These are phyloP conservation scores for Arthroderma sp. DNA, from an alignment of 2,329 filamentous ascomycete genomes.

Conservation along the genomic window DNA sequence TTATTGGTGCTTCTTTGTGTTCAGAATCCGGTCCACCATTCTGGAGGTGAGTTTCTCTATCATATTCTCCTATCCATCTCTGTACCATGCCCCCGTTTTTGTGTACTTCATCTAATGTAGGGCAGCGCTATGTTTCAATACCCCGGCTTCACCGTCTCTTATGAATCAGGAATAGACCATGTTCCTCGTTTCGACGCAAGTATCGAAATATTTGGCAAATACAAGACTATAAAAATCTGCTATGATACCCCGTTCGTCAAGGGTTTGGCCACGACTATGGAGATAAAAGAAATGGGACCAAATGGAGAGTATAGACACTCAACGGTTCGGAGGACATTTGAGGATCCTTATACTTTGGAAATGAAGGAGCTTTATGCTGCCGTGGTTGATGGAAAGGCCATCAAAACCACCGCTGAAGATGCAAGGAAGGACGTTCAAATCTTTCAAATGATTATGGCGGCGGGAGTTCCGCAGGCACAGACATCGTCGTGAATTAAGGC, in stretches of 20 bases:
- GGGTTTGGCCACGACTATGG: slow-evolving; percentile 41
- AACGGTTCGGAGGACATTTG: slow-evolving; percentile 33
- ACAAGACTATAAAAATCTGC: slow-evolving; percentile 41
- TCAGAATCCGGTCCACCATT: slow-evolving; percentile 18
- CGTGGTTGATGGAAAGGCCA: slow-evolving; percentile 24
- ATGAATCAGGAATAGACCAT: slow-evolving; percentile 42
- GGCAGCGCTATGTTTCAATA: slow-evolving; percentile 23
- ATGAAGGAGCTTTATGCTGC: slow-evolving; percentile 28
- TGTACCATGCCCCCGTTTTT: background rate
- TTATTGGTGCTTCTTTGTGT: slow-evolving; percentile 27
- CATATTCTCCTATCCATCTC: slow-evolving; percentile 8
- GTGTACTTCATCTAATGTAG: slow-evolving; percentile 11
- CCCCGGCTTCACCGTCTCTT: slow-evolving; percentile 38
- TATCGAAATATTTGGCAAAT: slow-evolving; percentile 35
- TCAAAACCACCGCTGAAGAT: slow-evolving; percentile 32
- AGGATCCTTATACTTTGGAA: slow-evolving; percentile 35
- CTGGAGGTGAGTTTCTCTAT: slow-evolving; percentile 15
- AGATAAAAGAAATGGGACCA: slow-evolving; percentile 30
- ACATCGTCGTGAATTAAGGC: too few relatives aligned
- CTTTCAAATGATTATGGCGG: slow-evolving; percentile 27
- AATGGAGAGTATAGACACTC: slow-evolving; percentile 28
- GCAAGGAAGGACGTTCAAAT: slow-evolving; percentile 29
- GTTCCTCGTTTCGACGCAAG: slow-evolving; percentile 30
- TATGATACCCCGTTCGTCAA: slow-evolving; percentile 49
- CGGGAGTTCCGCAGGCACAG: slow-evolving; percentile 6